Base-by-base conservation (phyloP, 1,284 basidiomycete genomes). In the Ganoderma sinense region DNA sequence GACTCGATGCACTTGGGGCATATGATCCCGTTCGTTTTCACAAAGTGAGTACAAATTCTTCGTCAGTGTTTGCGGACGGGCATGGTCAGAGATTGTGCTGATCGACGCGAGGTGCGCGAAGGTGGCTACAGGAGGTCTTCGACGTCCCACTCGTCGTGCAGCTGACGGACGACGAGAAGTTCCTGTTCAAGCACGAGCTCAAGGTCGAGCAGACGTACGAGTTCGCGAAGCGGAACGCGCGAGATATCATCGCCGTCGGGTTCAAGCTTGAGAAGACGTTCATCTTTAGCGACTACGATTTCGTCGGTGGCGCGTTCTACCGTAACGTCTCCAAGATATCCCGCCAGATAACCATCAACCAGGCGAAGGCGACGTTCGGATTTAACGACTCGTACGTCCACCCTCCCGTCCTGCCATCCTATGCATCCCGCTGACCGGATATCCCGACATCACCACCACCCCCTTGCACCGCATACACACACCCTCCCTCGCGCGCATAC, bases 81-180 rank as follows among this genome's bases (percentile, higher is more conserved):
- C 13, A 20, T 31, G 36, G 58, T 29, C 36, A 29, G 26, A 39
- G 20, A 4, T 3, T 51, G 41, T 40, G 48, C 59, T 62, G 39
- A 61, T 14, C 4, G 23, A 45, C 4, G n/a, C 41, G n/a, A 40
- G 23, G 45, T 36, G 31, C 14, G 14, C 64, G 67, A 31, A 96
- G 95, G 79, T 99, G 97, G 96, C 82, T 99, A 70, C 97, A 99
- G 83, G 96, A 98, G 66, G 96, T 98, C 31, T 99, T 99, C 80
- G 89, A 97, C 75, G 95, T 96, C 16, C 97, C 97, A 4, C 84
- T 98, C 45, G 98, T 99, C 66, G 87, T 99, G 66, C 97, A 99
- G 81, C 88, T 99, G 7, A 99, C 97, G 62, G 98, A 99, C 79
- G 98, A 99, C 81, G 98, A 99, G 81, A 99, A 99, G 82, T 99